Percentiles rank a stretch among this genome's conserved stretches.
These are phyloP conservation scores for Hypoxylon cercidicola DNA, from an alignment of 495 filamentous ascomycete species.

Conservation along the genomic window DNA sequence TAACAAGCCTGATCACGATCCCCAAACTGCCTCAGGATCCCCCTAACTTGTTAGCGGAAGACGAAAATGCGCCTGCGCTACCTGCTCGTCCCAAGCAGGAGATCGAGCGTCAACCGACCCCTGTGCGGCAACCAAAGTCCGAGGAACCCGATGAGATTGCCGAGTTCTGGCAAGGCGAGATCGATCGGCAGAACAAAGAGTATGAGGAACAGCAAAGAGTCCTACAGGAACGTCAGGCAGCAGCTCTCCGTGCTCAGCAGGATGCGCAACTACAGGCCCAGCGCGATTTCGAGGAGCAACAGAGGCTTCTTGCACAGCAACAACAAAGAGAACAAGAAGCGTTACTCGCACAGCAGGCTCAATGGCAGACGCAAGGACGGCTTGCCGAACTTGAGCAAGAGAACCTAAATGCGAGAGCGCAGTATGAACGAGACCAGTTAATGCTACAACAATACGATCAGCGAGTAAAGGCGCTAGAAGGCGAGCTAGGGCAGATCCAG, in stretches of 20 bases:
- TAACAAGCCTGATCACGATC: constrained; percentile 94
- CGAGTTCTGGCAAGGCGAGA: constrained; percentile 97
- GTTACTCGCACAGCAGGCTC: constrained; percentile 83
- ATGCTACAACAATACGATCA: constrained; percentile 97
- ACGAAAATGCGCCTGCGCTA: constrained; percentile 83
- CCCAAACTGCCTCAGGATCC: constrained; percentile 96
- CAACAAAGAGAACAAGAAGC: constrained; percentile 91
- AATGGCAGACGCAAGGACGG: constrained; percentile 91
- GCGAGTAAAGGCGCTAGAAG: constrained; percentile 90
- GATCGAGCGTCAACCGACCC: constrained; percentile 71
- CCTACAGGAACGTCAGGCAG: constrained; percentile 82
- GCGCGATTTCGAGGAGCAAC: constrained; percentile 93
- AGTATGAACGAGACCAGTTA: constrained; percentile 95
- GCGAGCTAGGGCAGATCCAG: constrained; percentile 83
- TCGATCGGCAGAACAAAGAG: constrained; percentile 87
- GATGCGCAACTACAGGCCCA: constrained; percentile 84
- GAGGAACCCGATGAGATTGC: constrained; percentile 93
- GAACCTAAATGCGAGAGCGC: constrained; percentile 91
- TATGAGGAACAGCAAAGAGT: constrained; percentile 93
- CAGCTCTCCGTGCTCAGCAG: constrained; percentile 71
- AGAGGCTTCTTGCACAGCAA: constrained; percentile 86
- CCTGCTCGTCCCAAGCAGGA: constrained; percentile 83
- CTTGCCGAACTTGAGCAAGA: constrained; percentile 94
- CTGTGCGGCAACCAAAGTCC: constrained; percentile 69
- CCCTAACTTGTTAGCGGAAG: constrained; percentile 84